Base-by-base conservation (phyloP, 345 rosid species). In the Populus deltoides region DNA sequence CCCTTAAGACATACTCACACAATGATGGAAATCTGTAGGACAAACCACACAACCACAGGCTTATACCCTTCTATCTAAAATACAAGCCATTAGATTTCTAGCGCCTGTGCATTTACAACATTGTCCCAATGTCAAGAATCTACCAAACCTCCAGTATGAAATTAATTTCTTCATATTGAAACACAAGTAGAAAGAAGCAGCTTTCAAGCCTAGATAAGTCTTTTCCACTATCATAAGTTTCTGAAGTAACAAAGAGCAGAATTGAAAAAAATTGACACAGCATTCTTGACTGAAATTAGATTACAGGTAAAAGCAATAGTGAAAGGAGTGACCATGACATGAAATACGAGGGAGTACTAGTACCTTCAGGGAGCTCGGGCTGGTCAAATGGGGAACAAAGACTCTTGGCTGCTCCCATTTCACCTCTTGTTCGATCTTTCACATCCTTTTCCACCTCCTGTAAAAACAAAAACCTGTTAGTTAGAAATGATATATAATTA, bases 361-460 rank as follows among this genome's bases (percentile, higher is more conserved):
- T 82, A 91, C 96, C 91, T 89, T 87, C 90, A 10, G 91, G 91
- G 74, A 90, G 94, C 78, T 93, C 97, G 25, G 95, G 97, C 94
- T 96, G 99, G 5, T 93, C 97, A 79, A 93, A 90, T 74, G 98
- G 97, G 70, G 97, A 87, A 81, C 99, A 96, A 29, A 96, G 97
- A 36, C 90, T 90, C 87, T 96, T 96, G 74, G 93, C 97, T 16
- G 97, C 97, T 78, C 99, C 99, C 78, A 86, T 90, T 78, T 92
- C 99, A 45, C 98, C 97, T 87, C 87, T 91, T 9, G 99, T 96
- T 47, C 91, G 90, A 3, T 90, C 89, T 84, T 95, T 96, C 51
- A 96, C 97, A 12, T 91, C 97, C 80, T 89, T 89, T 86, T 93
- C 99, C 84, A 93, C 97, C 72, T 91, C 97, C 99, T 95, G 70